These are phyloP conservation scores for Heterobasidion irregulare DNA, from an alignment of 1,284 basidiomycete species.

Conservation along the genomic window DNA sequence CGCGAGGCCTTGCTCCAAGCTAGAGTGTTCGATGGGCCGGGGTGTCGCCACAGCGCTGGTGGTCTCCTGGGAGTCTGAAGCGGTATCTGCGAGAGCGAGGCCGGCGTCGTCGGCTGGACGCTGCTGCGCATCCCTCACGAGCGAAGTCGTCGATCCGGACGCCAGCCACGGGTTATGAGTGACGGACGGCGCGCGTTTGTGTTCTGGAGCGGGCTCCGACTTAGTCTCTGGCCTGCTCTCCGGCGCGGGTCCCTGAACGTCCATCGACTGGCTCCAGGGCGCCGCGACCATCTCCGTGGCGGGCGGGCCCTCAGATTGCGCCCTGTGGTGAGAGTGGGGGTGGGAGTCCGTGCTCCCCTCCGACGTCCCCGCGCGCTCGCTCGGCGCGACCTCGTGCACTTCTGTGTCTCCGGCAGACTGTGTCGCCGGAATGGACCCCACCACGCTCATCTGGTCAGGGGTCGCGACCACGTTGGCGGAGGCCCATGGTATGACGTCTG, in stretches of 20 bases:
- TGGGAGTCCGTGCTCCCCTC: constrained; percentile 5
- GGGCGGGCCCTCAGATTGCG: constrained; percentile 3
- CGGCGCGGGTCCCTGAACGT: background rate
- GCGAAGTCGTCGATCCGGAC: background rate
- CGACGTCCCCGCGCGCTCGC: background rate
- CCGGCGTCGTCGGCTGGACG: background rate
- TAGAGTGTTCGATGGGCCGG: constrained; percentile 12
- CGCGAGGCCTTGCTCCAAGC: constrained; percentile 2
- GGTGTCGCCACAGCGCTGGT: constrained; percentile 1
- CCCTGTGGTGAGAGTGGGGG: background rate
- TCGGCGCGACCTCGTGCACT: background rate
- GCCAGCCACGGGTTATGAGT: constrained; percentile 2
- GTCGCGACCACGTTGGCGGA: background rate
- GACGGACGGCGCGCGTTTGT: background rate
- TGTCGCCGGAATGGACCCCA: background rate
- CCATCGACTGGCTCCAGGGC: constrained; percentile 2
- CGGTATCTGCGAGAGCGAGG: background rate
- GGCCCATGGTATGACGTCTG: background rate
- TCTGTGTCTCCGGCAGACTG: background rate
- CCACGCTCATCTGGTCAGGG: constrained; percentile 3
- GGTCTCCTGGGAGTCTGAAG: background rate
- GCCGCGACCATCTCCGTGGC: constrained; percentile 5
- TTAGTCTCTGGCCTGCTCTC: constrained; percentile 21
- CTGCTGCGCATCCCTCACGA: background rate
- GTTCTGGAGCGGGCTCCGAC: constrained; percentile 7